Percentiles rank a stretch among this genome's conserved stretches.
phyloP scores from a whole-genome alignment of 768 basidiomycete genomes.

The Russula virescens region DNA sequence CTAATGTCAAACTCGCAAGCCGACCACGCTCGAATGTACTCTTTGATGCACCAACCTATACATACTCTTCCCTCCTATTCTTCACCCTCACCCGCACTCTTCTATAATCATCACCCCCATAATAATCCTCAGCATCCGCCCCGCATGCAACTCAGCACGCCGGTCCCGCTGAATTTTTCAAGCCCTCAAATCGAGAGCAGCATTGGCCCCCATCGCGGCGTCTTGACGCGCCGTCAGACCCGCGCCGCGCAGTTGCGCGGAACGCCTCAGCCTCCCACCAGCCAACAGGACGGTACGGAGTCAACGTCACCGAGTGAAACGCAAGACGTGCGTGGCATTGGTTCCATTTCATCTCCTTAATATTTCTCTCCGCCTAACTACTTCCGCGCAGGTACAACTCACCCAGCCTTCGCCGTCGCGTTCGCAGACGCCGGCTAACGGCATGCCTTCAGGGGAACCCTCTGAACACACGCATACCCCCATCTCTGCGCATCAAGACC shows the following conservation, averaged over 20 bases:
- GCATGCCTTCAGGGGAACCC: conserved; percentile 17
- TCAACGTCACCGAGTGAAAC: conserved; percentile 10
- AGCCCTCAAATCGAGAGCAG: conserved; percentile 22
- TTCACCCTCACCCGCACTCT: conserved; percentile 20
- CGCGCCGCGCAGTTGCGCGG: conserved; percentile 21
- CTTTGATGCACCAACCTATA: conserved; percentile 25
- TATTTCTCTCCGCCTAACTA: conserved; percentile 3
- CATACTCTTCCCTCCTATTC: conserved; percentile 24
- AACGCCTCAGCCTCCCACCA: conserved; percentile 4
- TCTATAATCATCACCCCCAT: conserved; percentile 22
- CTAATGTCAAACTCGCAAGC: conserved; percentile 22
- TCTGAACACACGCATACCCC: conserved; percentile 20
- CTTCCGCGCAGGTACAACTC: conserved; percentile 5
- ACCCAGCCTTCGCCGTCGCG: conserved; percentile 17
- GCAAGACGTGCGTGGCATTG: conserved; percentile 20
- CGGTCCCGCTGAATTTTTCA: conserved; percentile 18
- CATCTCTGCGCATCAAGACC: conserved; percentile 17
- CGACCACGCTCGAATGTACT: conserved; percentile 25
- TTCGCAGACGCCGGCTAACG: conserved; percentile 21
- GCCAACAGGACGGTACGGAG: conserved; percentile 11
- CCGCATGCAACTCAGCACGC: conserved; percentile 17
- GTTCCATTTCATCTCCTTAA: neutral
- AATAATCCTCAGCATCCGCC: conserved; percentile 14
- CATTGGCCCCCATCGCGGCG: conserved; percentile 24
- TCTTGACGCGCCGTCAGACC: conserved; percentile 23